Evolutionary conservation across 1,284 basidiomycete species (phyloP), one percentile per base, ranked within the genome.

Genomic region (Marasmius sp.): DNA sequence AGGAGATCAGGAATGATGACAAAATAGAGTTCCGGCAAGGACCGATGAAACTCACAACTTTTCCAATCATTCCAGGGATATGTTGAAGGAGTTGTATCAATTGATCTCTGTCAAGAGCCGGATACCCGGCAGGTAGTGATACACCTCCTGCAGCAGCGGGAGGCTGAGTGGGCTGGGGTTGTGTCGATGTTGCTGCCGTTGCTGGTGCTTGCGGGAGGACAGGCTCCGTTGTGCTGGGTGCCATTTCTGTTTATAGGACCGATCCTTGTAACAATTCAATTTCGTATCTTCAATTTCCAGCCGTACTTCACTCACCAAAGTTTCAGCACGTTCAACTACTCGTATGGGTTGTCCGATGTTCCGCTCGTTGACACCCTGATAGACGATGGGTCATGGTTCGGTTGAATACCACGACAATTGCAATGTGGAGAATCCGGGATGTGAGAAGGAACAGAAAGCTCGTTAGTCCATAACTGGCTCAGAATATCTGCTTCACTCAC

Each of bases 51-150:
- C 57, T 49, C 9, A 56, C 54, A 69, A 84, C 80, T 74, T 81
- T 79, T 61, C 68, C 74, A 66, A 82, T 79, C 36, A 80, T 73
- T 50, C 74, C 72, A 12, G 84, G 82, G 27, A 85, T 69, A 58
- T 78, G 77, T 61, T 81, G 79, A 36, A 87, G 74, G 16, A 87
- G 69, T 53, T 73, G 77, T 71, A 86, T 77, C 58, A 87, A 77
- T 70, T 85, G 83, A 58, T 74, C 76, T 41, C 79, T 76, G 70
- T 81, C 79, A 22, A 85, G 70, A 12, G 52, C 20, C 36, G 36
- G 12, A n/a, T 58, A 22, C 18, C 54, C 34, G 10, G 60, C 9
- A 43, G 41, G 11, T 3, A 43, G 41, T 3, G 41, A 12, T 43
- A n/a, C 11, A 27, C 27, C 41, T 12, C 41, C n/a, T 43, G 3